phyloP scores from a whole-genome alignment of 208 protist genomes.

The Leptomonas seymouri region DNA sequence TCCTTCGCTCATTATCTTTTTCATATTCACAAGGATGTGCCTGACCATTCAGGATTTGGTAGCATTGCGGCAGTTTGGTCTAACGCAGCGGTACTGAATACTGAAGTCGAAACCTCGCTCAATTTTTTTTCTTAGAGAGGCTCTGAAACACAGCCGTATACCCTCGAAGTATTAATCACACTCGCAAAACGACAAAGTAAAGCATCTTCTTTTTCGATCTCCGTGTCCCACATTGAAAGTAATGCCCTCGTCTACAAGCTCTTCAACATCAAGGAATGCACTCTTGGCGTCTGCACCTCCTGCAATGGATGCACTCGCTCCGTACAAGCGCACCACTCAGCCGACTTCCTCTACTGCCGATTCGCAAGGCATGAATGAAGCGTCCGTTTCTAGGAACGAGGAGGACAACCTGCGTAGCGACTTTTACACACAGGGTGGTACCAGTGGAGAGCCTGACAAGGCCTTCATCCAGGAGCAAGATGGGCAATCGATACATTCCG shows the following conservation, averaged over 20 bases:
- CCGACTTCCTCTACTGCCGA: not conserved
- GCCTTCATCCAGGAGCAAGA: not conserved
- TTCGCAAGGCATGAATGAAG: not conserved
- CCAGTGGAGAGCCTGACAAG: not conserved
- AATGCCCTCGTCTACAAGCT: slow-evolving; percentile 10
- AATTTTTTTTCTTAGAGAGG: too few relatives aligned
- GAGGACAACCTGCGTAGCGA: not conserved
- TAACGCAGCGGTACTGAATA: too few relatives aligned
- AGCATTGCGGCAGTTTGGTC: too few relatives aligned
- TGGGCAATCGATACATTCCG: not conserved
- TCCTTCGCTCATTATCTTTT: too few relatives aligned
- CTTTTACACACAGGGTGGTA: too few relatives aligned
- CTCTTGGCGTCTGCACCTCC: not conserved
- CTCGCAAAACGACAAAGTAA: too few relatives aligned
- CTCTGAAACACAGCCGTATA: too few relatives aligned
- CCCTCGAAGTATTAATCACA: too few relatives aligned
- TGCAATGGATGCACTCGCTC: slow-evolving; percentile 15
- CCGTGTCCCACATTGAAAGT: not conserved
- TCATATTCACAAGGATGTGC: too few relatives aligned
- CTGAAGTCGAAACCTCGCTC: too few relatives aligned
- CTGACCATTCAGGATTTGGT: too few relatives aligned
- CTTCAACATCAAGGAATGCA: not conserved
- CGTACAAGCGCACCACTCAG: slow-evolving; percentile 16
- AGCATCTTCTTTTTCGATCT: slow-evolving; percentile 3
- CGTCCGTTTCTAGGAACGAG: not conserved